Evolutionary conservation across 768 basidiomycete species (phyloP).

Genomic region (Russula earlei): DNA sequence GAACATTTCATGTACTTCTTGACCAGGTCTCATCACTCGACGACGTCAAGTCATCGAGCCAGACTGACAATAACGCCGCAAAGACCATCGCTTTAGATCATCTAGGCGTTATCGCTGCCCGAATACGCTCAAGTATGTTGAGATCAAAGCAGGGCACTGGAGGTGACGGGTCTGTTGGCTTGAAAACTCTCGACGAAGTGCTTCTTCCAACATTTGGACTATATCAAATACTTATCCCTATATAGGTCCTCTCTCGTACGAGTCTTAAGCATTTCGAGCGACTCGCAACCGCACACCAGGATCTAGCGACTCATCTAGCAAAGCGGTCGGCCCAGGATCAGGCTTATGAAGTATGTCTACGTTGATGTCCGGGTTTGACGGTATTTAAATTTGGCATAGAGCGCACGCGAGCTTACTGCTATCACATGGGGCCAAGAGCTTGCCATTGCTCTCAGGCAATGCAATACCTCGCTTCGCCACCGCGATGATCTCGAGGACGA

Average conservation of each 20-base stretch:
- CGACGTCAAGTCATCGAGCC: conserved; percentile 59
- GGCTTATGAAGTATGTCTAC: conserved; percentile 57
- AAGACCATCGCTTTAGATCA: conserved; percentile 90
- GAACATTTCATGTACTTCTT: background rate
- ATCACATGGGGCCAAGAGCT: conserved; percentile 79
- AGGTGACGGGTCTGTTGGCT: conserved; percentile 28
- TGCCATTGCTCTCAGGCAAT: conserved; percentile 53
- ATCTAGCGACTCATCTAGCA: conserved; percentile 55
- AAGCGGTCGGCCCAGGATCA: conserved; percentile 72
- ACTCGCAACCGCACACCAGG: conserved; percentile 52
- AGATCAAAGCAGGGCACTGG: conserved; percentile 28
- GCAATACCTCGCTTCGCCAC: conserved; percentile 41
- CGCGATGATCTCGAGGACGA: conserved; percentile 26
- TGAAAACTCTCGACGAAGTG: conserved; percentile 71
- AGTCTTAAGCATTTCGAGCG: conserved; percentile 46
- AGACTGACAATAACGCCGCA: conserved; percentile 70
- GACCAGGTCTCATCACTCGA: conserved; percentile 73
- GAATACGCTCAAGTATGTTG: conserved; percentile 52
- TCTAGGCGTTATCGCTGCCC: conserved; percentile 84
- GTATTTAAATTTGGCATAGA: conserved; percentile 37
- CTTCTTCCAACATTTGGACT: background rate
- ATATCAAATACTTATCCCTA: background rate
- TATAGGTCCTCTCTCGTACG: conserved; percentile 43
- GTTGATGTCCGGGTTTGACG: background rate
- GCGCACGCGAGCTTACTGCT: conserved; percentile 72